These are phyloP conservation scores for Mangifera indica DNA, from an alignment of 345 rosid species.

Conservation along the genomic window DNA sequence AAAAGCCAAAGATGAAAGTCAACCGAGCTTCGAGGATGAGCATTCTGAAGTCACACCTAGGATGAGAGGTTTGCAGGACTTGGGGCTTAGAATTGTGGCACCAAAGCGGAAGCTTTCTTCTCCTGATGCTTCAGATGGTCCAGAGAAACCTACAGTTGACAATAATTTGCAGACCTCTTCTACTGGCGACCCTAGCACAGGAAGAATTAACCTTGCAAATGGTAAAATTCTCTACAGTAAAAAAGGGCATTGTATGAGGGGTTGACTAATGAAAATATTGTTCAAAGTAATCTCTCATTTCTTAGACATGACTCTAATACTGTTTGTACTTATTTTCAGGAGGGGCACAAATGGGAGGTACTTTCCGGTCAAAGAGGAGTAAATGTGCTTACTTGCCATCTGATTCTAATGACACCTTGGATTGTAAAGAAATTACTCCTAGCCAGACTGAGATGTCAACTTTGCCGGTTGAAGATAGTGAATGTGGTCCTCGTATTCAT, in stretches of 20 bases:
- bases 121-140: constrained; percentile 48
- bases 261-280: constrained; percentile 14
- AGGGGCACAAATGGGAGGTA: constrained; percentile 44
- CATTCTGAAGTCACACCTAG: constrained; percentile 54
- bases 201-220: constrained; percentile 40
- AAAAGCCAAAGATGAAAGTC: constrained; percentile 38
- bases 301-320: constrained; percentile 25
- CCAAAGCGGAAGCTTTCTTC: constrained; percentile 55
- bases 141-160: constrained; percentile 39
- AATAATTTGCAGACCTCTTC: constrained; percentile 45
- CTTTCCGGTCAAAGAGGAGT: constrained; percentile 63
- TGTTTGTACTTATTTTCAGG: constrained; percentile 49
- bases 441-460: constrained; percentile 44
- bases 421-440: constrained; percentile 50
- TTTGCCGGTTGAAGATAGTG: constrained; percentile 43
- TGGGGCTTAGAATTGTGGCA: constrained; percentile 61
- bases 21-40: constrained; percentile 46
- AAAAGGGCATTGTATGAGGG: constrained; percentile 11
- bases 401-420: constrained; percentile 47
- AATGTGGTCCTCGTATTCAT: constrained; percentile 39
- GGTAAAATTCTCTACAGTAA: constrained; percentile 49
- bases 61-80: constrained; percentile 89
- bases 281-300: constrained; percentile 25
- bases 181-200: constrained; percentile 46
- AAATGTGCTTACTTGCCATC: constrained; percentile 47